Conservation (phyloP, 371 early-diverging fungal species). For the Parasitella parasitica region DNA sequence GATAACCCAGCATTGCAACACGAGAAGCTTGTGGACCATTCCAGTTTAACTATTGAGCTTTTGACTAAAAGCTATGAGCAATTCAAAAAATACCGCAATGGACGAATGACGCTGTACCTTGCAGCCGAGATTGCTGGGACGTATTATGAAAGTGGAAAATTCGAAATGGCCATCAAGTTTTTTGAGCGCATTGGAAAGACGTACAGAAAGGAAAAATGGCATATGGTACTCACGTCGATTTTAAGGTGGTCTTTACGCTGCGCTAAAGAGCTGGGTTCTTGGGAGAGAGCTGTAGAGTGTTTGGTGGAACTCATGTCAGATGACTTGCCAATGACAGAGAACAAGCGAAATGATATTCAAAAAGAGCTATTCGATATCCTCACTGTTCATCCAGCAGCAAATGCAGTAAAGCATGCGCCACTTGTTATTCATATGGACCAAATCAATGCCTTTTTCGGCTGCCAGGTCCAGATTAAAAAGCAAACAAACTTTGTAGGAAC, state of each 20-base stretch:
- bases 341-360: constrained; percentile 49
- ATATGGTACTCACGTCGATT: constrained; percentile 66
- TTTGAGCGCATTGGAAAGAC: constrained; percentile 88
- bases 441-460: constrained; percentile 61
- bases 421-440: constrained; percentile 69
- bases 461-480: constrained; percentile 51
- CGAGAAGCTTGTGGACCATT: constrained; percentile 67
- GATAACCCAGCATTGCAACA: neutral
- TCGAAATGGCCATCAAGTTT: constrained; percentile 85
- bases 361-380: constrained; percentile 44
- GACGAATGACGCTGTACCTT: constrained; percentile 80
- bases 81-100: constrained; percentile 72
- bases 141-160: constrained; percentile 75
- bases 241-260: constrained; percentile 69
- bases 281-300: constrained; percentile 67
- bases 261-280: constrained; percentile 66
- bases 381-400: neutral
- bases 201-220: constrained; percentile 87
- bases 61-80: constrained; percentile 88
- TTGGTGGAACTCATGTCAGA: constrained; percentile 71
- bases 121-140: constrained; percentile 87
- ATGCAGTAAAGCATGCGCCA: constrained; percentile 22
- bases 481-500: constrained; percentile 35
- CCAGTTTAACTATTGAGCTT: constrained; percentile 71
- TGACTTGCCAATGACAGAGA: constrained; percentile 40